Evolutionary conservation across 768 basidiomycete species (phyloP).

Genomic region (Mrakia frigida): DNA sequence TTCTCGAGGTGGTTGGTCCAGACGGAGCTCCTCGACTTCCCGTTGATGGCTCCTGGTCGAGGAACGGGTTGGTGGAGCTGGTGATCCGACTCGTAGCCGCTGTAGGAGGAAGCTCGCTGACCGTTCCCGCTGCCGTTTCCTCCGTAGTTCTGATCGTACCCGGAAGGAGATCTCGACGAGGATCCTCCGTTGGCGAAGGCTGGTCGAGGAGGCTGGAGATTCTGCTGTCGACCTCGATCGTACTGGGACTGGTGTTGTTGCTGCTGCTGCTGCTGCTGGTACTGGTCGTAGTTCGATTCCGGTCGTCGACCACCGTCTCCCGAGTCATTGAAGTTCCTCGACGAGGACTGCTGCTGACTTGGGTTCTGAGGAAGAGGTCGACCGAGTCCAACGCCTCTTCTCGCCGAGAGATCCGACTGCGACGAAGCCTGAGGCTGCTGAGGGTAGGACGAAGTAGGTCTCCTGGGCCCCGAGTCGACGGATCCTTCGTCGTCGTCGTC

Average conservation of each 20-base stretch:
- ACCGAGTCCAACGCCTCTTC: background rate
- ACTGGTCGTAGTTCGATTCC: background rate
- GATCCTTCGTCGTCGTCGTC: constrained; percentile 45
- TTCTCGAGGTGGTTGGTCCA: constrained; percentile 88
- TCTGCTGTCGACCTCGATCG: constrained; percentile 4
- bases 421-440: background rate
- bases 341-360: background rate
- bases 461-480: background rate
- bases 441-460: constrained; percentile 5
- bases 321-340: background rate
- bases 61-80: constrained; percentile 23
- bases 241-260: constrained; percentile 5
- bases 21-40: constrained; percentile 55
- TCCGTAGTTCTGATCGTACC: constrained; percentile 9
- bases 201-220: constrained; percentile 15
- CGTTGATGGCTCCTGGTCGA: constrained; percentile 7
- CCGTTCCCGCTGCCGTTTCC: background rate
- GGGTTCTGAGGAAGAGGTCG: constrained; percentile 27
- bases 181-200: constrained; percentile 6
- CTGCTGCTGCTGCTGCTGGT: too few relatives aligned
- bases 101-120: constrained; percentile 14
- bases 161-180: background rate
- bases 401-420: background rate
- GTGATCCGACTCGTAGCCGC: background rate
- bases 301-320: background rate